phyloP scores from a whole-genome alignment of 257 asterid genomes.

The Lavandula angustifolia region DNA sequence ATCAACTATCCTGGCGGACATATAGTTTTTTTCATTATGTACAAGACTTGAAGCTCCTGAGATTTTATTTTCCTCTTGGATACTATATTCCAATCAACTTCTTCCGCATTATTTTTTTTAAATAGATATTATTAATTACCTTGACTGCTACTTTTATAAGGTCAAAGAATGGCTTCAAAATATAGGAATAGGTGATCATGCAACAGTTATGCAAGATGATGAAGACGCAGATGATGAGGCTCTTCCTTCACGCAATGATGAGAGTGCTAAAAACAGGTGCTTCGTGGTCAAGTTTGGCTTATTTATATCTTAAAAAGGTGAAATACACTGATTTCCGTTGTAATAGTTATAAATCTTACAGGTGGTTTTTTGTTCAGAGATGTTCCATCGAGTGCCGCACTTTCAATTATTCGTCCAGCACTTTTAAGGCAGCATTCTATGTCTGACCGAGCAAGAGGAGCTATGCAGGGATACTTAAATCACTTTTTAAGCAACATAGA shows the following conservation, averaged over 20 bases:
- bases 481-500: conserved; percentile 91
- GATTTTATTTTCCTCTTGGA: conserved; percentile 21
- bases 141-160: conserved; percentile 49
- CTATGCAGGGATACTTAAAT: conserved; percentile 96
- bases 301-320: conserved; percentile 37
- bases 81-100: background rate
- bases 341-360: conserved; percentile 81
- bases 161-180: conserved; percentile 97
- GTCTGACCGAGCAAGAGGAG: conserved; percentile 82
- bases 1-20: conserved; percentile 14
- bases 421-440: conserved; percentile 86
- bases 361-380: conserved; percentile 99
- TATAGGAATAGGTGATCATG: conserved; percentile 83
- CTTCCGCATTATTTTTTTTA: conserved; percentile 9
- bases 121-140: conserved; percentile 26
- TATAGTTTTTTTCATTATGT: conserved; percentile 10
- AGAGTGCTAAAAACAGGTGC: conserved; percentile 76
- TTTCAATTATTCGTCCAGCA: conserved; percentile 93
- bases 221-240: conserved; percentile 88
- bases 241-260: conserved; percentile 66
- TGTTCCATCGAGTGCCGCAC: conserved; percentile 97
- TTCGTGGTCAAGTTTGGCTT: conserved; percentile 38
- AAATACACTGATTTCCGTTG: conserved; percentile 54
- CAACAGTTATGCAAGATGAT: conserved; percentile 72
- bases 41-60: conserved; percentile 20